Evolutionary conservation across 495 filamentous ascomycete genomes (phyloP), one percentile per base, ranked within the genome.

Genomic region (Lasiosphaeria ovina): DNA sequence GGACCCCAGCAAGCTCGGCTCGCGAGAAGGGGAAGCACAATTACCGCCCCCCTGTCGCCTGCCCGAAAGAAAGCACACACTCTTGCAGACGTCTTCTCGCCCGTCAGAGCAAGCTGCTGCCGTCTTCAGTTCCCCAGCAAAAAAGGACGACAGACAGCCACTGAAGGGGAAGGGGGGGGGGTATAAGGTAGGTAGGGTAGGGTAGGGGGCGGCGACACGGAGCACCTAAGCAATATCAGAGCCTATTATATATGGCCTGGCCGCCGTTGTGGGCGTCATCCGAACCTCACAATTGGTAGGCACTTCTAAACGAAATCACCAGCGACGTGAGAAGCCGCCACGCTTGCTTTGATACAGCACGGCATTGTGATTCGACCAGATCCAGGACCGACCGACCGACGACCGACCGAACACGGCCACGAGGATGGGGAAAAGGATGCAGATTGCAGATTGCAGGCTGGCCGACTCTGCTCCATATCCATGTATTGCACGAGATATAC

Each of bases 1-100:
- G 42, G 42, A 62, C 65, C 73, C 75, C 69, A 76, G 74, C 74
- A 71, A 70, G 70, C 76, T 79, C 76, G 76, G 76, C 74, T 78
- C 71, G 74, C 71, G 65, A 69, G 69, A 69, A 70, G 63, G 70
- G 68, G 67, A 73, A 69, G 24, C 57, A 67, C 69, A 65, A 58
- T 58, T 56, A 62, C 55, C 56, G 16, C 55, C 44, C 54, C 61
- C 55, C 54, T 54, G 48, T 47, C 45, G 31, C 52, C 42, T 56
- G 52, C 34, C 53, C 42, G 10, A 8, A 42, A 57, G 40, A 9
- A 11, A 31, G 54, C 54, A n/a, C 36, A 24, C 24, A 24, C 24
- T 24, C 24, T 24, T 24, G 24, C 24, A 24, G 24, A 24, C 24
- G 24, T 24, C 24, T 24, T 24, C 24, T 24, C 24, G 24, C 24